These are phyloP conservation scores for Tricholoma bakamatsutake DNA, from an alignment of 768 basidiomycete species.

Conservation along the genomic window DNA sequence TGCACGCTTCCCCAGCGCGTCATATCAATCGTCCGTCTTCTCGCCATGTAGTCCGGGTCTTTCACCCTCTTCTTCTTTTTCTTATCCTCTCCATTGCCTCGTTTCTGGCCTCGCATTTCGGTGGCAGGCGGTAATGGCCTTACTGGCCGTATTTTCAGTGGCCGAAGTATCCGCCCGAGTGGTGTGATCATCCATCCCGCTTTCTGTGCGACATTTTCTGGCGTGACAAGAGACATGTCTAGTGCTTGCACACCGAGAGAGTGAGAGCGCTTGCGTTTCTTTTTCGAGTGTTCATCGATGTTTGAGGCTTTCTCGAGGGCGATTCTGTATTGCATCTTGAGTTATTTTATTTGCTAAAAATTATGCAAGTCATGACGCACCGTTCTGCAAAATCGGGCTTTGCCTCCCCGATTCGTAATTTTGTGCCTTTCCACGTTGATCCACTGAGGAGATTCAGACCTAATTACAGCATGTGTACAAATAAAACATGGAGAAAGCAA, in stretches of 20 bases:
- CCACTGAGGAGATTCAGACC: conserved; percentile 76
- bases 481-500: conserved; percentile 1
- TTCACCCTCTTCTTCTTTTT: conserved; percentile 41
- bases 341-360: conserved; percentile 2
- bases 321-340: conserved; percentile 19
- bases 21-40: conserved; percentile 66
- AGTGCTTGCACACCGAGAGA: conserved; percentile 36
- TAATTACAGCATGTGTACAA: conserved; percentile 18
- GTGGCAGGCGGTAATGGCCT: conserved; percentile 44
- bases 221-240: conserved; percentile 63
- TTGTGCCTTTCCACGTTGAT: conserved; percentile 84
- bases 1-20: conserved; percentile 65
- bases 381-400: conserved; percentile 65
- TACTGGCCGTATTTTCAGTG: conserved; percentile 65
- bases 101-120: conserved; percentile 17
- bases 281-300: conserved; percentile 32
- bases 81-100: conserved; percentile 19
- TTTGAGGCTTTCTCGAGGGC: conserved; percentile 28
- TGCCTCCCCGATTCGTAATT: conserved; percentile 79
- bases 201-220: conserved; percentile 44
- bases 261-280: conserved; percentile 31
- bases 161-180: conserved; percentile 58
- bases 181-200: conserved; percentile 67
- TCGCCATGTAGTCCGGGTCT: conserved; percentile 51
- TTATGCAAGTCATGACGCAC: conserved; percentile 29